phyloP scores from a whole-genome alignment of 1,284 basidiomycete species.

The Lentinus polychrous region DNA sequence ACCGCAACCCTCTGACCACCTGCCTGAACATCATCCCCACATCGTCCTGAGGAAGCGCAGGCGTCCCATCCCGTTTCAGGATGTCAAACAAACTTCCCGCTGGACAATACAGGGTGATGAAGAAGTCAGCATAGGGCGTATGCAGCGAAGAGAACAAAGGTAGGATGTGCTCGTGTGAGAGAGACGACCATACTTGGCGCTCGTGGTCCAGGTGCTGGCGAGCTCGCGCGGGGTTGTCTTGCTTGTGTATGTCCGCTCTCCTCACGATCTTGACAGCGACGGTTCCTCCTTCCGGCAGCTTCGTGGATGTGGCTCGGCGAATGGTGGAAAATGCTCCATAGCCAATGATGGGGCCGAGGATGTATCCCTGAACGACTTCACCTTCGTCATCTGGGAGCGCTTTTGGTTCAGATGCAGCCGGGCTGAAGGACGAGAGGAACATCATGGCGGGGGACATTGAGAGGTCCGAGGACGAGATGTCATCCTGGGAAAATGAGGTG shows the following conservation, averaged over 20 bases:
- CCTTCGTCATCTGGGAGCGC: constrained; percentile 52
- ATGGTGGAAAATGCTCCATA: constrained; percentile 87
- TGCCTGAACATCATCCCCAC: constrained; percentile 88
- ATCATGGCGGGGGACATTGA: constrained; percentile 66
- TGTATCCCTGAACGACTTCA: constrained; percentile 60
- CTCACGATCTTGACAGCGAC: constrained; percentile 83
- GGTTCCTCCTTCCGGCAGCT: constrained; percentile 45
- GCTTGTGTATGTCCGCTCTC: constrained; percentile 44
- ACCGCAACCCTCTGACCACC: constrained; percentile 80
- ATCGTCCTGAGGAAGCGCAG: constrained; percentile 65
- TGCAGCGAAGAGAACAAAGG: constrained; percentile 72
- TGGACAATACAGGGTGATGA: constrained; percentile 79
- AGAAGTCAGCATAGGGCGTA: constrained; percentile 67
- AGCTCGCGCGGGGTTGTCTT: constrained; percentile 37
- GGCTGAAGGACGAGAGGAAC: constrained; percentile 68
- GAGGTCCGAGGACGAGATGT: constrained; percentile 17
- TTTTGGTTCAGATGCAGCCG: constrained; percentile 21
- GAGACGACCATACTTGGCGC: constrained; percentile 70
- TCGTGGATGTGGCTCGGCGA: constrained; percentile 54
- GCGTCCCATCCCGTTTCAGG: constrained; percentile 62
- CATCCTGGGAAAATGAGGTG: constrained; percentile 13
- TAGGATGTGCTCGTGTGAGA: constrained; percentile 74
- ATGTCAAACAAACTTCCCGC: constrained; percentile 86
- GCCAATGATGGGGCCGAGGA: constrained; percentile 74
- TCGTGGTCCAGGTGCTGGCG: constrained; percentile 70